Evolutionary conservation across 208 protist species (phyloP).

Genomic region (Naegleria lovaniensis): DNA sequence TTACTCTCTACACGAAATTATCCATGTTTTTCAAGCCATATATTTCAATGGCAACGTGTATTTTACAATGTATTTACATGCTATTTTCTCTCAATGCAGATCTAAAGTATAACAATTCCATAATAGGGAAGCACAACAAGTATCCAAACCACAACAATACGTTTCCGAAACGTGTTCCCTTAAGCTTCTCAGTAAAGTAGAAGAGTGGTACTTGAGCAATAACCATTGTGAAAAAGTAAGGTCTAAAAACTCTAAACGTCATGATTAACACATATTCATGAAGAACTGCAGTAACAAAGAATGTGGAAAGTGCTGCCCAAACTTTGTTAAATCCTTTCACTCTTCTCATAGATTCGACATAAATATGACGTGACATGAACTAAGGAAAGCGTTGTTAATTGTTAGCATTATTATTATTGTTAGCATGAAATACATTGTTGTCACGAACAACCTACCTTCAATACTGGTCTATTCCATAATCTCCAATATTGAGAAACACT

Average conservation of each 20-base stretch:
- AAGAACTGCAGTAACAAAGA: conserved; percentile 14
- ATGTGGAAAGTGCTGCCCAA: not conserved
- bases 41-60: too few relatives aligned
- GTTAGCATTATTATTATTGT: too few relatives aligned
- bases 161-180: conserved; percentile 10
- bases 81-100: not conserved
- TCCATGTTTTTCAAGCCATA: too few relatives aligned
- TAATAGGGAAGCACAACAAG: not conserved
- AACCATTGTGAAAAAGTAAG: conserved; percentile 18
- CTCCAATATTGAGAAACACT: conserved; percentile 27
- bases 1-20: too few relatives aligned
- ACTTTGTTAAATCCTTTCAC: not conserved
- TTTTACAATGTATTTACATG: too few relatives aligned
- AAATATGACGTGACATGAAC: conserved; percentile 26
- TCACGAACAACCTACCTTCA: not conserved
- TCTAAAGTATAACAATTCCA: conserved; percentile 17
- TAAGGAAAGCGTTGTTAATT: too few relatives aligned
- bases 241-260: not conserved
- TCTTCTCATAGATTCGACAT: conserved; percentile 21
- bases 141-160: conserved; percentile 28
- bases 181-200: not conserved
- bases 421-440: too few relatives aligned
- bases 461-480: conserved; percentile 27
- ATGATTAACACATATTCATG: conserved; percentile 18
- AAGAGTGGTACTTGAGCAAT: conserved; percentile 8